These are phyloP conservation scores for Lithohypha guttulata DNA, from an alignment of 2,329 filamentous ascomycete species.

Conservation along the genomic window DNA sequence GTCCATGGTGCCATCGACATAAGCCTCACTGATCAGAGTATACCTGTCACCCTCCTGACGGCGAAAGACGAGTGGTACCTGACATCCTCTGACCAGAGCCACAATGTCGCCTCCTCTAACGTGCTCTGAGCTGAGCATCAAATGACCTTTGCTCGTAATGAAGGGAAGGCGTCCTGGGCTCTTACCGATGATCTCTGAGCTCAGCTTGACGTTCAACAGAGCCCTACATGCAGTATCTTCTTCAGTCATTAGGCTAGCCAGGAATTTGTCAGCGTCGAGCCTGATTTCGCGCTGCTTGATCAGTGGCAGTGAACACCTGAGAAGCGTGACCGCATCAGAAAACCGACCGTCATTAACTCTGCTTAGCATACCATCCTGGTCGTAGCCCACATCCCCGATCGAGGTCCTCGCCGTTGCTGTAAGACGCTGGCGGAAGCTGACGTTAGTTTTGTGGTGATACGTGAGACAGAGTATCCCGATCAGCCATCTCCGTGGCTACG, in stretches of 20 bases:
- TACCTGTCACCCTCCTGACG: conserved; percentile 2
- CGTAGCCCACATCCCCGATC: too few relatives aligned
- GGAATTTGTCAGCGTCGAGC: background rate
- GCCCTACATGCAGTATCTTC: too few relatives aligned
- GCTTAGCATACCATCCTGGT: too few relatives aligned
- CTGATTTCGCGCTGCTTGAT: background rate
- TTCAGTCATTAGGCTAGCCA: background rate
- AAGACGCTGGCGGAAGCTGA: too few relatives aligned
- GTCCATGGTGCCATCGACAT: conserved; percentile 9
- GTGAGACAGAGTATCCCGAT: background rate
- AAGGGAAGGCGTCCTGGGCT: background rate
- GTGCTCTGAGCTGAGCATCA: conserved; percentile 7
- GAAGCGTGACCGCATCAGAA: background rate
- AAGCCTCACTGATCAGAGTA: conserved; percentile 7
- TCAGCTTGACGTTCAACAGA: background rate
- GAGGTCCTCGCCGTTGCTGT: too few relatives aligned
- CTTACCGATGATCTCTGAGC: conserved; percentile 5
- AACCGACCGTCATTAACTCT: background rate
- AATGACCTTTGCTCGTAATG: background rate
- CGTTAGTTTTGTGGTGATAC: background rate
- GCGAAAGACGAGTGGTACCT: conserved; percentile 9
- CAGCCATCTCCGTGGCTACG: conserved; percentile 2
- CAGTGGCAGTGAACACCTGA: background rate
- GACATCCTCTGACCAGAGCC: conserved; percentile 6
- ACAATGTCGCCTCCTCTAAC: conserved; percentile 7